Conservation (phyloP, 2,329 filamentous ascomycete genomes). For the Sporothrix phasma region DNA sequence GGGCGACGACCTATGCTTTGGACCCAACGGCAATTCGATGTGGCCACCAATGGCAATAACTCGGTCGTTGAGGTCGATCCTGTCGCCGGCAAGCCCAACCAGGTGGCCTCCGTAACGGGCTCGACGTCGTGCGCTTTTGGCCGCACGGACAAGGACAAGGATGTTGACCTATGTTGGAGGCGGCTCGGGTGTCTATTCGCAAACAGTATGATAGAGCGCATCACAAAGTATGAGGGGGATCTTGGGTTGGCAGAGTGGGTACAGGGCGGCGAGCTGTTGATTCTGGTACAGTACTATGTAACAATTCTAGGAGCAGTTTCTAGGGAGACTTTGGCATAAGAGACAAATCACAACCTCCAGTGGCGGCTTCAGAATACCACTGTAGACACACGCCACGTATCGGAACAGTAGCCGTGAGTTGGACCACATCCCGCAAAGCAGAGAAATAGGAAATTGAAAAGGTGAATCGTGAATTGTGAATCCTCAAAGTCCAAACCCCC, state of each 20-base stretch:
- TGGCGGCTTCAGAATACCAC: neutral
- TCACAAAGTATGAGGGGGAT: neutral
- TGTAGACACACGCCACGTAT: neutral
- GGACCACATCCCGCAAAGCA: neutral
- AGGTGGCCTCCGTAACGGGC: slow-evolving; percentile 22
- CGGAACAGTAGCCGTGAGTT: neutral
- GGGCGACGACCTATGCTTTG: slow-evolving; percentile 27
- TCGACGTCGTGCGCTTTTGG: slow-evolving; percentile 26
- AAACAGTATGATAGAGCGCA: neutral
- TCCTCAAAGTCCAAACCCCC: no score
- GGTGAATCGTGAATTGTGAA: neutral
- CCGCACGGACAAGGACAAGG: slow-evolving; percentile 23
- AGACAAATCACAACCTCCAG: neutral
- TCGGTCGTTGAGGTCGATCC: slow-evolving; percentile 26
- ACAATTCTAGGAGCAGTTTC: neutral
- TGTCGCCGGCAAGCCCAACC: slow-evolving; percentile 21
- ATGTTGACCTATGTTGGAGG: slow-evolving; percentile 25
- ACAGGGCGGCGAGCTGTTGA: neutral
- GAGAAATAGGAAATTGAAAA: neutral
- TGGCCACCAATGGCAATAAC: slow-evolving; percentile 25
- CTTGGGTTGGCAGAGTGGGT: neutral
- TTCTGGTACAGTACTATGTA: neutral
- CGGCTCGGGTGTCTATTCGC: slow-evolving; percentile 23
- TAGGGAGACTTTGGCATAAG: neutral
- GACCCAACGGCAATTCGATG: slow-evolving; percentile 26